Conservation (phyloP, 1,284 basidiomycete species). For the Papiliotrema flavescens region DNA sequence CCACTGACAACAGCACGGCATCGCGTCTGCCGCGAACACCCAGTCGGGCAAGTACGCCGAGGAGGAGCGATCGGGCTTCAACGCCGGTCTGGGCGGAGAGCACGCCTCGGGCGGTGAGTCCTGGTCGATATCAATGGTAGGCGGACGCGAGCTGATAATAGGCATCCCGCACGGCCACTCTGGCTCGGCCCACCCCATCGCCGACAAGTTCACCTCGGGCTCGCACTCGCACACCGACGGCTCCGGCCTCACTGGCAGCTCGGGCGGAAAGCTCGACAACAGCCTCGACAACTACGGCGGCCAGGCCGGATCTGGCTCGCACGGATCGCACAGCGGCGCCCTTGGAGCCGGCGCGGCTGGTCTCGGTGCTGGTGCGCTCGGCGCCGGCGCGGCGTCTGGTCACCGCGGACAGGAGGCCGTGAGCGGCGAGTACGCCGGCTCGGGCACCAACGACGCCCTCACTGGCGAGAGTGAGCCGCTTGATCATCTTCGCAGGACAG, state of each 20-base stretch:
- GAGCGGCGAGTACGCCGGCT: constrained; percentile 29
- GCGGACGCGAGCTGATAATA: not conserved
- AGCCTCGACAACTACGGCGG: constrained; percentile 9
- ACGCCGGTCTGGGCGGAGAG: constrained; percentile 27
- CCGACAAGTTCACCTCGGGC: constrained; percentile 27
- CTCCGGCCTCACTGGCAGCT: constrained; percentile 1
- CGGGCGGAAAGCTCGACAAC: constrained; percentile 16
- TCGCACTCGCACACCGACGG: not conserved
- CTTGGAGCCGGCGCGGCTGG: not conserved
- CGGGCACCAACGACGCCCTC: constrained; percentile 25
- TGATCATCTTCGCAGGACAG: no score
- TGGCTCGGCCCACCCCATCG: constrained; percentile 19
- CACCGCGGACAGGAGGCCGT: constrained; percentile 16
- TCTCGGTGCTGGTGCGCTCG: not conserved
- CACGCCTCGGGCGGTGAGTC: constrained; percentile 32
- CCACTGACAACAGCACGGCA: constrained; percentile 13
- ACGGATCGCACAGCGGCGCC: not conserved
- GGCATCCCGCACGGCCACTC: not conserved
- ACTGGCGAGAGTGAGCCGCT: constrained; percentile 37
- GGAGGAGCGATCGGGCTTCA: constrained; percentile 21
- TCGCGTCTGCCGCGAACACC: constrained; percentile 18
- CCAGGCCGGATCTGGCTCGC: constrained; percentile 3
- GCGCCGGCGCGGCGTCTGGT: not conserved
- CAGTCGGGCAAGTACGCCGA: constrained; percentile 15
- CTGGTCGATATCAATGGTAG: not conserved